Conservation (phyloP, 108 stramenopile genomes). For the Fragilariopsis cylindrus region DNA sequence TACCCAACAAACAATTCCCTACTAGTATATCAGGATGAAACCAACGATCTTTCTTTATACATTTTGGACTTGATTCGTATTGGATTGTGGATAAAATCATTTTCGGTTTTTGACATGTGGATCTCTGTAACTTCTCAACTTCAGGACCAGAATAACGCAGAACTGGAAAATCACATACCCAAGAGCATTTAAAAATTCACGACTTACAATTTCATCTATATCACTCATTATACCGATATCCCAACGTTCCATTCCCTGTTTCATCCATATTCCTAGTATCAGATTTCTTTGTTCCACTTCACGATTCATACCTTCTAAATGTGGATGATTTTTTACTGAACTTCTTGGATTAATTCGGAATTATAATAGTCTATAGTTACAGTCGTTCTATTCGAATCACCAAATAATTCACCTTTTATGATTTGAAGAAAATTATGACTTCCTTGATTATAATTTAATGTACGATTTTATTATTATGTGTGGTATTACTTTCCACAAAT, state of each 20-base stretch:
- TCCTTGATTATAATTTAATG: neutral
- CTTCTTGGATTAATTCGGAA: too few species aligned
- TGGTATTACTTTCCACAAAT: conserved; percentile 60
- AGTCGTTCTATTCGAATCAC: neutral
- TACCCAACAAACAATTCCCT: conserved; percentile 3
- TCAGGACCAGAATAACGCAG: neutral
- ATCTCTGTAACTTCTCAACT: neutral
- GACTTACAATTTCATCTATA: conserved; percentile 50
- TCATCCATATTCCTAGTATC: conserved; percentile 49
- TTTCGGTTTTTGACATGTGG: conserved; percentile 9
- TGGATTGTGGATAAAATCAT: conserved; percentile 37
- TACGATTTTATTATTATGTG: conserved; percentile 38
- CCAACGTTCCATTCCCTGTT: conserved; percentile 55
- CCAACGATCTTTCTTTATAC: conserved; percentile 23
- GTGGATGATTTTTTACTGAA: conserved; percentile 4
- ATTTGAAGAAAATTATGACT: neutral
- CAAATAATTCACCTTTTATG: neutral
- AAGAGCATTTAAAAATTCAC: conserved; percentile 61
- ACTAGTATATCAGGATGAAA: conserved; percentile 23
- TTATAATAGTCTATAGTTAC: conserved; percentile 9
- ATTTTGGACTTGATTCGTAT: conserved; percentile 50
- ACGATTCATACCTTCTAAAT: conserved; percentile 3
- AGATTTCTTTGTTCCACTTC: conserved; percentile 48
- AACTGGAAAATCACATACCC: conserved; percentile 42
- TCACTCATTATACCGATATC: conserved; percentile 59